Evolutionary conservation across 1,139 yeast genomes (phyloP), one percentile per base, ranked within the genome.

Genomic region (Spencermartinsiella ligniputridi): DNA sequence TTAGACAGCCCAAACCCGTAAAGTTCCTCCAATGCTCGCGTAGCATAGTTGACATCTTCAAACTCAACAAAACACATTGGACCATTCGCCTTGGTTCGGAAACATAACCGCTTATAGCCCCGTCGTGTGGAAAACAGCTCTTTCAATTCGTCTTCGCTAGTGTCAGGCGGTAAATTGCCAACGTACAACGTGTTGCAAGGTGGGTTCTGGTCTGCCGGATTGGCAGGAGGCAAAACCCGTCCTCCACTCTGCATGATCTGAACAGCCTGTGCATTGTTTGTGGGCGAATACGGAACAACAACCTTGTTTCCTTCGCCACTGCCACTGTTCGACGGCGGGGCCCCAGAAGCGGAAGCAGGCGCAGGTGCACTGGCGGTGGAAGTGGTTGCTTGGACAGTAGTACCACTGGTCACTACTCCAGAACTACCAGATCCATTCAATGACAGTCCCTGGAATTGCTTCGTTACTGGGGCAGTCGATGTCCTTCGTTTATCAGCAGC

Each of bases 51-150:
- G 41, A 92, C 96, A 63, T 90, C 97, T 56, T 92, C 97, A 71
- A 92, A 92, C 69, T 92, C 98, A 46, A 92, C 98, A 74, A 92
- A 92, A 67, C 98, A 92, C 97, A 92, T 92, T 44, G 98, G 98
- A 2, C 98, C 98, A 52, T 71, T 71, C 43, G 69, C 69, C 60
- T 71, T 71, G 37, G 74, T 70, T 54, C 97, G 77, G 72, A 92
- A 92, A 32, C 96, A 86, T 46, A 92, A 74, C 46, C 98, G 74
- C 62, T 95, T 82, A 70, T 92, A 92, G 2, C 98, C 98, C 50
- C 84, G 81, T 59, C 92, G 96, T 12, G 89, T 84, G 20, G 94
- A 78, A 63, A 92, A 92, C 51, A 92, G 70, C 24, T 87, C 82
- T 54, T 96, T 80, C 53, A 92, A 76, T 65, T 92, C 98, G 48